Evolutionary conservation across 768 basidiomycete genomes (phyloP), one percentile per base, ranked within the genome.

Genomic region (Boletus vermiculosoides): DNA sequence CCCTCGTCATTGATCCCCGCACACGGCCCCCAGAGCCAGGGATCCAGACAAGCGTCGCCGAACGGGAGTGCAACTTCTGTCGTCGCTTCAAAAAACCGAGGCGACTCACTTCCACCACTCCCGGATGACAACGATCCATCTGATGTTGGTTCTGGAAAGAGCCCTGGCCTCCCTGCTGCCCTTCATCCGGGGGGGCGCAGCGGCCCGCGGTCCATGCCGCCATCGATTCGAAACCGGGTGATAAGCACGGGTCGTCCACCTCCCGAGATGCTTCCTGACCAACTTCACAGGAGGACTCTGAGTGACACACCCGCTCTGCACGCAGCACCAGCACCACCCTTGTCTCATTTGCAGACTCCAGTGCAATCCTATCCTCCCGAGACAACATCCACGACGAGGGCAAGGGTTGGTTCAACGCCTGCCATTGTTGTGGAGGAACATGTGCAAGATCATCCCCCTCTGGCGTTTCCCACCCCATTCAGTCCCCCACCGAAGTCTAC

Each of bases 41-140:
- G 20, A n/a, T 41, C 68, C n/a, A 63, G 31, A 20, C 59, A 52
- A 44, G 11, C 16, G 5, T 40, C 55, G 33, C 31, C 50, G 30
- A 58, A 53, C 28, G 46, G 56, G 28, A 56, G 63, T 33, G 48
- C 60, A 42, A 40, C 20, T 25, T 47, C 47, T 13, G 41, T 33
- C 36, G 45, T 47, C 30, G 37, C 28, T 44, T 34, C 55, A 2
- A 68, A 63, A 45, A 62, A 64, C 12, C 59, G 66, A 31, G 62
- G 74, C 22, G 69, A 74, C 37, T 60, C 73, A 8, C 69, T 81
- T 12, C 80, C 81, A 13, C 75, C 80, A 18, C 64, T 78, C 23
- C 78, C 77, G 0, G 71, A 70, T 13, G 63, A 71, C 5, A 30
- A 57, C 20, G 61, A 48, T 45, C 4, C 31, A 70, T 56, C 65